Evolutionary conservation across 305 asterid genomes (phyloP).

Genomic region (Euphrasia arctica): DNA sequence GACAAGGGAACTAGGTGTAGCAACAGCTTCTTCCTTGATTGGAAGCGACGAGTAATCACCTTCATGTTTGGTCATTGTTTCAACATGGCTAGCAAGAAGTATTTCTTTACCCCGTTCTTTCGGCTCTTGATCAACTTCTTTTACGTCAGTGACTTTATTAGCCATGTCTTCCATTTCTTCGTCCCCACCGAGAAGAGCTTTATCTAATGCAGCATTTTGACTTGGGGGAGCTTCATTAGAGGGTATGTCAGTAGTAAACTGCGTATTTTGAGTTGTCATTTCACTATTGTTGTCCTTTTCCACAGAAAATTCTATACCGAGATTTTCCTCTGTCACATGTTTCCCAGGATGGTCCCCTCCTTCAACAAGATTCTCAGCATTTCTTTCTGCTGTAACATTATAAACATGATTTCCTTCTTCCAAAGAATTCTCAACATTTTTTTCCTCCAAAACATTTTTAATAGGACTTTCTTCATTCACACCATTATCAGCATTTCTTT

Average conservation of each 20-base stretch:
- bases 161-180: constrained; percentile 32
- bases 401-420: constrained; percentile 28
- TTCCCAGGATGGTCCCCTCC: not conserved
- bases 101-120: constrained; percentile 32
- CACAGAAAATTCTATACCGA: constrained; percentile 26
- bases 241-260: constrained; percentile 36
- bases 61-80: constrained; percentile 34
- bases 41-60: constrained; percentile 33
- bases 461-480: constrained; percentile 25
- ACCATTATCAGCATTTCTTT: constrained; percentile 20
- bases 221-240: constrained; percentile 38
- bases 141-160: constrained; percentile 27
- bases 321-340: constrained; percentile 3
- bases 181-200: constrained; percentile 34
- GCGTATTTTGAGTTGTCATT: constrained; percentile 27
- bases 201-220: constrained; percentile 34
- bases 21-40: constrained; percentile 45
- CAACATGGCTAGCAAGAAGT: constrained; percentile 25
- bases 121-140: constrained; percentile 26
- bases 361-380: not conserved
- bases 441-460: constrained; percentile 32
- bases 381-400: not conserved
- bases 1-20: constrained; percentile 51
- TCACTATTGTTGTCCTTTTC: constrained; percentile 24
- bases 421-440: constrained; percentile 26